These are phyloP conservation scores for Entomortierella lignicola DNA, from an alignment of 192 early-diverging fungal genomes.

Conservation along the genomic window DNA sequence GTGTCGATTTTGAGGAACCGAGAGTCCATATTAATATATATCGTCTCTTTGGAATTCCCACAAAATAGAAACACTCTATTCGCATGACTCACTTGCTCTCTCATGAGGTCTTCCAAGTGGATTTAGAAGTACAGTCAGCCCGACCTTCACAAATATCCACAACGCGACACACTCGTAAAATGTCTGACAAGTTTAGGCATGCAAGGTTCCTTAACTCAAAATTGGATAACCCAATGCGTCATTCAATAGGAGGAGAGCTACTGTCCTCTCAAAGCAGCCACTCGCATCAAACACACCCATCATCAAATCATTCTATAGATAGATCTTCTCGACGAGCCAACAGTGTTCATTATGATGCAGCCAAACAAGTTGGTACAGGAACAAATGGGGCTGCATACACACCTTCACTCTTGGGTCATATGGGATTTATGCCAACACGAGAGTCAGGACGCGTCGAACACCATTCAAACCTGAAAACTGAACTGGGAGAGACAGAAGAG, in stretches of 20 bases:
- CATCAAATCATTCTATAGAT: slow-evolving; percentile 4
- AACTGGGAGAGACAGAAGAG: slow-evolving; percentile 40
- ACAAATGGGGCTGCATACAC: slow-evolving; percentile 6
- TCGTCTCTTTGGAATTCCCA: background rate
- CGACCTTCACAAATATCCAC: slow-evolving; percentile 2
- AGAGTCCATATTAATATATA: background rate
- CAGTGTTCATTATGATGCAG: slow-evolving; percentile 46
- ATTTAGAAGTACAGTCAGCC: slow-evolving; percentile 60
- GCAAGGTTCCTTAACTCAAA: slow-evolving; percentile 34
- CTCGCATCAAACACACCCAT: slow-evolving; percentile 27
- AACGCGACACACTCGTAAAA: slow-evolving; percentile 37
- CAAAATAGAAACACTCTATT: slow-evolving; percentile 66
- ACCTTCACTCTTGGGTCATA: slow-evolving; percentile 44
- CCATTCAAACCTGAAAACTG: slow-evolving; percentile 5
- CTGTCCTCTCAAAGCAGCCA: slow-evolving; percentile 34
- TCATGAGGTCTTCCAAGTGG: slow-evolving; percentile 67
- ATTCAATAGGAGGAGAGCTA: slow-evolving; percentile 48
- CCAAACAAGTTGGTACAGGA: slow-evolving; percentile 18
- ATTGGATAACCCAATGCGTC: slow-evolving; percentile 34
- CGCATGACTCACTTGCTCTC: slow-evolving; percentile 72
- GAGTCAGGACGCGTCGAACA: slow-evolving; percentile 16
- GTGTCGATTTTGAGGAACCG: too few relatives aligned
- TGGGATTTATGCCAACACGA: slow-evolving; percentile 26
- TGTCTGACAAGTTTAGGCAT: slow-evolving; percentile 52
- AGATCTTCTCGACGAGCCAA: slow-evolving; percentile 41